Conservation (phyloP, 2,329 filamentous ascomycete genomes). For the Ilyonectria sp. region DNA sequence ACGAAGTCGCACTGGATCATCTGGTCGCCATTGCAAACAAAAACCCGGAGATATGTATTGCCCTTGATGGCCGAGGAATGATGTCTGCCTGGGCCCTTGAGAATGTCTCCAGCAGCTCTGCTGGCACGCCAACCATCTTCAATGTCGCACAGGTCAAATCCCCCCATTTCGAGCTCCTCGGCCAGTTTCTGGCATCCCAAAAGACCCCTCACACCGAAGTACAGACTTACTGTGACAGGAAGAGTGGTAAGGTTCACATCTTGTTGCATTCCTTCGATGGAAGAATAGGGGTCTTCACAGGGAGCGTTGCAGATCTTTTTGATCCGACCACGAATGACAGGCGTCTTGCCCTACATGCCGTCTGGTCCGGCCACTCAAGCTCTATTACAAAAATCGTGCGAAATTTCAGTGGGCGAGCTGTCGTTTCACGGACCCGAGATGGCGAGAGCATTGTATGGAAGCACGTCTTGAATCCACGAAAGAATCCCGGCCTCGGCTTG, state of each 20-base stretch:
- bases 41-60: slow-evolving; percentile 88
- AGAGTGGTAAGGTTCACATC: slow-evolving; percentile 77
- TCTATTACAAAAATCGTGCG: slow-evolving; percentile 89
- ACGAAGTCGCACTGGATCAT: slow-evolving; percentile 84
- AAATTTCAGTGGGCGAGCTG: slow-evolving; percentile 83
- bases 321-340: slow-evolving; percentile 76
- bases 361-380: slow-evolving; percentile 88
- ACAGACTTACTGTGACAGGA: slow-evolving; percentile 78
- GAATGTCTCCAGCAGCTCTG: slow-evolving; percentile 81
- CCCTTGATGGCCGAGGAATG: slow-evolving; percentile 85
- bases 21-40: slow-evolving; percentile 89
- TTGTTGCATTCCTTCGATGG: slow-evolving; percentile 90
- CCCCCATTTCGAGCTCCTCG: slow-evolving; percentile 64
- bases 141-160: slow-evolving; percentile 86
- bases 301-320: slow-evolving; percentile 83
- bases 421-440: slow-evolving; percentile 84
- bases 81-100: slow-evolving; percentile 96
- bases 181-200: slow-evolving; percentile 46
- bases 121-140: slow-evolving; percentile 80
- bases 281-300: slow-evolving; percentile 85
- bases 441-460: slow-evolving; percentile 90
- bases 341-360: slow-evolving; percentile 74
- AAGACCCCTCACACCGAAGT: slow-evolving; percentile 73
- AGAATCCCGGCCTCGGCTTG: slow-evolving; percentile 63
- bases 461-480: slow-evolving; percentile 65